Evolutionary conservation across 2,329 filamentous ascomycete genomes (phyloP).

Genomic region (Zalaria sp.): DNA sequence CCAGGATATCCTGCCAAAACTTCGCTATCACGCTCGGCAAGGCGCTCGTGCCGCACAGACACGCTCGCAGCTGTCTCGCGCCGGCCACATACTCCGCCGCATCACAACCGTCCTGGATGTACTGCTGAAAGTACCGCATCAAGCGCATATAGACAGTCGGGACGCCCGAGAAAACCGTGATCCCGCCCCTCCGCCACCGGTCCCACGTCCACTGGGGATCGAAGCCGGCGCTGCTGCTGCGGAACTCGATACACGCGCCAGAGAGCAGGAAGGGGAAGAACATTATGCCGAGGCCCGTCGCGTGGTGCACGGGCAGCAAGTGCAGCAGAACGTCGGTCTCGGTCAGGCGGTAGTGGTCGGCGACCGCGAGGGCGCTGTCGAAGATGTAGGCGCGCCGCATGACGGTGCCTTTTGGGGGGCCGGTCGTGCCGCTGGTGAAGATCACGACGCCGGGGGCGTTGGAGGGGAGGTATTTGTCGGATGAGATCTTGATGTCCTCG

Average conservation of each 20-base stretch:
- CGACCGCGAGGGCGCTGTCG: slow-evolving; percentile 21
- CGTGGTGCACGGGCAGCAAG: slow-evolving; percentile 36
- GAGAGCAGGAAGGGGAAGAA: slow-evolving; percentile 32
- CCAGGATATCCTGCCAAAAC: slow-evolving; percentile 33
- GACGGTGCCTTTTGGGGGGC: slow-evolving; percentile 30
- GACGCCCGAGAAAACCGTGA: slow-evolving; percentile 36
- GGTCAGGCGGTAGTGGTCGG: slow-evolving; percentile 24
- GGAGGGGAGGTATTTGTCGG: slow-evolving; percentile 24
- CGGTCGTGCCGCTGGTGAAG: slow-evolving; percentile 34
- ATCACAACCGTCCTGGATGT: slow-evolving; percentile 16
- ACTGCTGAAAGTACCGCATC: slow-evolving; percentile 28
- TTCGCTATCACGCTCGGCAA: slow-evolving; percentile 35
- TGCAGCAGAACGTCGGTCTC: slow-evolving; percentile 32
- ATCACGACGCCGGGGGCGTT: slow-evolving; percentile 28
- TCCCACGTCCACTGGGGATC: slow-evolving; percentile 29
- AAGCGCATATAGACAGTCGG: slow-evolving; percentile 37
- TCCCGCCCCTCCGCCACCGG: slow-evolving; percentile 26
- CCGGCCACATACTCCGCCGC: slow-evolving; percentile 27
- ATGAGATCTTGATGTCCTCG: slow-evolving; percentile 24
- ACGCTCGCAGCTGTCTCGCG: slow-evolving; percentile 25
- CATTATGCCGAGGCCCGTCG: slow-evolving; percentile 37
- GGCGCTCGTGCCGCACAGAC: slow-evolving; percentile 33
- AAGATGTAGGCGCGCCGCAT: slow-evolving; percentile 28
- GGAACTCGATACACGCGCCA: slow-evolving; percentile 33
- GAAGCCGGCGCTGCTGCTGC: slow-evolving; percentile 24